Percentiles rank a stretch among this genome's conserved stretches.
phyloP scores from a whole-genome alignment of 257 asterid genomes.

The Henckelia pumila region DNA sequence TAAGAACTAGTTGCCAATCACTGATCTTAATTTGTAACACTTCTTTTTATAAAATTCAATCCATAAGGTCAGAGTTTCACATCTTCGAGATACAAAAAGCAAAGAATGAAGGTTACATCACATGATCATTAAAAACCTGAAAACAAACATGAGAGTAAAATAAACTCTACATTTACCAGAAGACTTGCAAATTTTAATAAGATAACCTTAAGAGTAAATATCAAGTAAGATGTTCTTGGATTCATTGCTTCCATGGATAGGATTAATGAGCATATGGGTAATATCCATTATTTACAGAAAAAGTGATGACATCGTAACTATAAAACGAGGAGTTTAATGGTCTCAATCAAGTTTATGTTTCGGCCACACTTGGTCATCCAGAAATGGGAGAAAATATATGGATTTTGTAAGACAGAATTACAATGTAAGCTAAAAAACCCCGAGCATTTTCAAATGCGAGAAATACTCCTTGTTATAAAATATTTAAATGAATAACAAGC shows the following conservation, averaged over 20 bases:
- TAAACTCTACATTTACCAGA: not conserved
- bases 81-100: not conserved
- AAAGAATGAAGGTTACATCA: not conserved
- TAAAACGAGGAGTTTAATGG: not conserved
- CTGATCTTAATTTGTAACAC: not conserved
- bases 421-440: not conserved
- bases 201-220: not conserved
- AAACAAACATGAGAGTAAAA: not conserved
- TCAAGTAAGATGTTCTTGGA: not conserved
- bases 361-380: not conserved
- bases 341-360: not conserved
- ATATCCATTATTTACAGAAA: not conserved
- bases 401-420: not conserved
- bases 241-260: not conserved
- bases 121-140: too few relatives aligned
- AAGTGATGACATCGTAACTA: not conserved
- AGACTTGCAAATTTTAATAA: not conserved
- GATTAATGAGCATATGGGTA: not conserved
- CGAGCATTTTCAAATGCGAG: not conserved
- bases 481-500: not conserved
- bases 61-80: not conserved
- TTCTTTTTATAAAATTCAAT: not conserved
- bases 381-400: not conserved
- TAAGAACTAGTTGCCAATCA: not conserved
- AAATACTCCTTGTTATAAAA: too few relatives aligned